Evolutionary conservation across 805 yeast genomes (phyloP).

Genomic region (Starmerella geochares): DNA sequence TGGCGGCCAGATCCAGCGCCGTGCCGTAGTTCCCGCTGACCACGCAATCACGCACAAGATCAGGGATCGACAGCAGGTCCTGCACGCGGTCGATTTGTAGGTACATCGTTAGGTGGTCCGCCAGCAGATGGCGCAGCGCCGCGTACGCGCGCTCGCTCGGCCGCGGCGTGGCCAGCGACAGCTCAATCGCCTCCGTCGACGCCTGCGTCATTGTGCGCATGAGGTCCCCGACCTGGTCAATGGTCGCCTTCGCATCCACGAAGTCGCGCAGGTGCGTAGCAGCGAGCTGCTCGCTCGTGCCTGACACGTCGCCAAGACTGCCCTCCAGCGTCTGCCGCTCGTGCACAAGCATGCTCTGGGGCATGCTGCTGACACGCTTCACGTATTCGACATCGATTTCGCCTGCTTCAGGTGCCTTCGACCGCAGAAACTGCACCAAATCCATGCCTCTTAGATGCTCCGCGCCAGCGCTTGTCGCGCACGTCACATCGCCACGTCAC

Average conservation of each 20-base stretch:
- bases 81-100: slow-evolving; percentile 56
- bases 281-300: slow-evolving; percentile 10
- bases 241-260: slow-evolving; percentile 12
- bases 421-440: slow-evolving; percentile 1
- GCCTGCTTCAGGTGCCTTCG: neutral
- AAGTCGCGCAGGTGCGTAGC: slow-evolving; percentile 19
- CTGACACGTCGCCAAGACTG: slow-evolving; percentile 3
- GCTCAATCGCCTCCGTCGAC: slow-evolving; percentile 15
- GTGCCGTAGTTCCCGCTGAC: slow-evolving; percentile 79
- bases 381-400: slow-evolving; percentile 19
- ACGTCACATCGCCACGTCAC: neutral
- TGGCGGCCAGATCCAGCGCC: slow-evolving; percentile 72
- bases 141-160: slow-evolving; percentile 22
- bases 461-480: neutral
- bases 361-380: slow-evolving; percentile 19
- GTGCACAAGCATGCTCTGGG: slow-evolving; percentile 17
- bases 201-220: slow-evolving; percentile 10
- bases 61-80: slow-evolving; percentile 75
- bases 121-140: slow-evolving; percentile 26
- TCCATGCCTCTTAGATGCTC: neutral
- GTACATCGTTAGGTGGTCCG: slow-evolving; percentile 36
- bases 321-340: slow-evolving; percentile 17
- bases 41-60: slow-evolving; percentile 73
- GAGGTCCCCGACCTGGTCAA: slow-evolving; percentile 14
- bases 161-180: slow-evolving; percentile 20